phyloP scores from a whole-genome alignment of 257 asterid genomes.

The Penstemon newberryi region DNA sequence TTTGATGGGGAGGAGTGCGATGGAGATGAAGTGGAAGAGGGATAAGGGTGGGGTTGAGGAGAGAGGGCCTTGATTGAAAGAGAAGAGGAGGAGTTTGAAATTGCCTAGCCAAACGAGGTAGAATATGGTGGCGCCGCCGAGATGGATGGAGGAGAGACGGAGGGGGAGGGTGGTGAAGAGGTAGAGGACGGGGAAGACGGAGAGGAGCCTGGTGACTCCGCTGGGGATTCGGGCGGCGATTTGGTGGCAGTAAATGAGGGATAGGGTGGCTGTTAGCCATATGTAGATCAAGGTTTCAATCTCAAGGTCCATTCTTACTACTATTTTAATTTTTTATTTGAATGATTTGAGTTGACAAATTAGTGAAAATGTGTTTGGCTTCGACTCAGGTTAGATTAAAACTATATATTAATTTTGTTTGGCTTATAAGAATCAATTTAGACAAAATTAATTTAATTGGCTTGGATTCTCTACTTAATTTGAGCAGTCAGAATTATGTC shows the following conservation, averaged over 20 bases:
- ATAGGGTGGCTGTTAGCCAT: slow-evolving; percentile 45
- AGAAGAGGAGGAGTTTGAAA: slow-evolving; percentile 69
- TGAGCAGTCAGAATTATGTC: too few species aligned
- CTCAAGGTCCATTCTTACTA: slow-evolving; percentile 31
- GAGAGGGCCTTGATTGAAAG: slow-evolving; percentile 57
- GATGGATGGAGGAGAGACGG: slow-evolving; percentile 22
- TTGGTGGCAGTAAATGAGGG: slow-evolving; percentile 47
- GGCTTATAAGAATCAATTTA: too few species aligned
- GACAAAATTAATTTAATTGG: too few species aligned
- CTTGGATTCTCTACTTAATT: too few species aligned
- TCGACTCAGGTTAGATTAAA: too few species aligned
- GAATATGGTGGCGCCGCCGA: slow-evolving; percentile 42
- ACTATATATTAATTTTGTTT: too few species aligned
- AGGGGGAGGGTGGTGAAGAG: slow-evolving; percentile 46
- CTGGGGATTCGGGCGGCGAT: slow-evolving; percentile 39
- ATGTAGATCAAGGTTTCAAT: slow-evolving; percentile 38
- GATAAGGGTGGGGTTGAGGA: slow-evolving; percentile 36
- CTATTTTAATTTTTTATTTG: too few species aligned
- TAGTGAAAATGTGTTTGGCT: too few species aligned
- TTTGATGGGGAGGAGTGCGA: slow-evolving; percentile 64
- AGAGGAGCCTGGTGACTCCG: slow-evolving; percentile 47
- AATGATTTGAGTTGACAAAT: too few species aligned
- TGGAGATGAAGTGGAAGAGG: slow-evolving; percentile 53
- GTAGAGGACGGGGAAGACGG: slow-evolving; percentile 54
- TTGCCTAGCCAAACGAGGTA: slow-evolving; percentile 74